Evolutionary conservation across 2,329 filamentous ascomycete genomes (phyloP), one percentile per base, ranked within the genome.

Genomic region (Cladophialophora yegresii): DNA sequence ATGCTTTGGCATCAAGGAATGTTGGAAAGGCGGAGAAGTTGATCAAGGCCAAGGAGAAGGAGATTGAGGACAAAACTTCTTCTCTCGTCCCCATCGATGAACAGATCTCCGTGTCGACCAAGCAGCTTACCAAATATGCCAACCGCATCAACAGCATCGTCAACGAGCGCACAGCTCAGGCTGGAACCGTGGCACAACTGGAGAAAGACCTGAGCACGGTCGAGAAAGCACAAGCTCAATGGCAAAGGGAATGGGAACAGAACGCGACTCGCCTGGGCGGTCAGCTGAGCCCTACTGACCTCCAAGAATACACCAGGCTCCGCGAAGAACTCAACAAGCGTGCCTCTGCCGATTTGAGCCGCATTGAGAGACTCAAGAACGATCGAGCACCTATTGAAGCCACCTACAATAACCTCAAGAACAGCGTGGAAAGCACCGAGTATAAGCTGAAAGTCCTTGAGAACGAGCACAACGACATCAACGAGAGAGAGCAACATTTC

Each of bases 361-460:
- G 91, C 70, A 83, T 96, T 45, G 91, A 96, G 76, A 91, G 92
- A 68, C 84, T 97, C n/a, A 85, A 87, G 62, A 91, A 93, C 23
- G 92, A 97, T 74, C 84, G 92, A 66, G 96, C 93, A 77, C 95
- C 92, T 0, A 93, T 98, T 72, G 89, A 93, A 67, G 92, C 96
- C 65, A 95, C 92, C 0, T 90, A 93, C 65, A 93, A 91, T 73
- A 96, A 90, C 68, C 82, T 98, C 67, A 93, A 90, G 76, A 90
- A 91, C 73, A 96, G 92, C 75, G 88, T 97, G 33, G 92, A 96
- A 69, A 87, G 84, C 61, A 87, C 89, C 16, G 84, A 95, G 68
- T 88, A 87, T 71, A 86, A 89, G 40, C 83, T 91, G 12, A 86
- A 90, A 67, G 92, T 89, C 69, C 81, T 95, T 4, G 86, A 91